Conservation (phyloP, 495 filamentous ascomycete genomes). For the Cercophora samala region DNA sequence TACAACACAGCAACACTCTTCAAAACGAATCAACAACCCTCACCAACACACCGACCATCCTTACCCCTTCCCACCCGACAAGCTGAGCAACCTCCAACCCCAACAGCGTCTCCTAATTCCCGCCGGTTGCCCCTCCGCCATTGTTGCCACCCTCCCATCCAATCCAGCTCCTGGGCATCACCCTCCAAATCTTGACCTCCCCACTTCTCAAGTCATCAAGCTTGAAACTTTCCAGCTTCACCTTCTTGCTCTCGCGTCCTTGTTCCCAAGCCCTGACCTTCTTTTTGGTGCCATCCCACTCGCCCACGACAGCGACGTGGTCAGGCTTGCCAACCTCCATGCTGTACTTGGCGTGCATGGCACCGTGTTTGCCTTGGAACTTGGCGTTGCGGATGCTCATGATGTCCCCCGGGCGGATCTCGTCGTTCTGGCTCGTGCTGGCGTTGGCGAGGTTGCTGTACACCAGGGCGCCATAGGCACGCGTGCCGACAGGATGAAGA, state of each 20-base stretch:
- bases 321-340: slow-evolving; percentile 87
- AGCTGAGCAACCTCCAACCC: slow-evolving; percentile 12
- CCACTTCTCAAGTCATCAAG: slow-evolving; percentile 87
- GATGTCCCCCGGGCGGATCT: slow-evolving; percentile 92
- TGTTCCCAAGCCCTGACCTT: slow-evolving; percentile 96
- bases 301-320: slow-evolving; percentile 92
- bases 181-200: slow-evolving; percentile 96
- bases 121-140: slow-evolving; percentile 7
- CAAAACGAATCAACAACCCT: slow-evolving; percentile 9
- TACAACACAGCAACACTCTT: neutral
- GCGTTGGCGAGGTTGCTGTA: slow-evolving; percentile 95
- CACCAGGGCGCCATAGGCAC: slow-evolving; percentile 86
- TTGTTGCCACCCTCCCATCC: slow-evolving; percentile 61
- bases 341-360: slow-evolving; percentile 91
- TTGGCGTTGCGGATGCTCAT: slow-evolving; percentile 89
- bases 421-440: slow-evolving; percentile 80
- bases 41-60: slow-evolving; percentile 17
- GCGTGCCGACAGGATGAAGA: slow-evolving; percentile 75
- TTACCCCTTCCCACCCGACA: slow-evolving; percentile 6
- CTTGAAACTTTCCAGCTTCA: slow-evolving; percentile 89
- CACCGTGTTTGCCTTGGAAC: slow-evolving; percentile 92
- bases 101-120: slow-evolving; percentile 29
- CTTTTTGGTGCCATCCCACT: slow-evolving; percentile 99
- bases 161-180: slow-evolving; percentile 88
- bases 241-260: slow-evolving; percentile 89